Conservation (phyloP, 2,329 filamentous ascomycete genomes). For the Colletotrichum karsti region DNA sequence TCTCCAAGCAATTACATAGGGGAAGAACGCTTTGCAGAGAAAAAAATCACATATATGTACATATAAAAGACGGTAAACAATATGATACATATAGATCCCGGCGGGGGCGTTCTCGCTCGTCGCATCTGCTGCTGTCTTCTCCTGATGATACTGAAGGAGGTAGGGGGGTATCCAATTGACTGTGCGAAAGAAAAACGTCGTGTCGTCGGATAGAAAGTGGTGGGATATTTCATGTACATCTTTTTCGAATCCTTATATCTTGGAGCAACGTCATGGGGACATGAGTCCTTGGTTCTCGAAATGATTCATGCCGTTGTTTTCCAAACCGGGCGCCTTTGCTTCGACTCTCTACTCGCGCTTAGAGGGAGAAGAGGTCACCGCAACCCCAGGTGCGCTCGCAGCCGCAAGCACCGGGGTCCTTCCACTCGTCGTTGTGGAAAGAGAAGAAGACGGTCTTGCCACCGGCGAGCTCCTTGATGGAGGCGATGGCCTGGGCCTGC, state of each 20-base stretch:
- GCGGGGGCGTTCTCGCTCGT: neutral
- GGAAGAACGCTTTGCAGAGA: neutral
- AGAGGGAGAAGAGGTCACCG: slow-evolving; percentile 53
- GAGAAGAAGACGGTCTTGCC: slow-evolving; percentile 82
- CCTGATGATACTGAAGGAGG: neutral
- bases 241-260: neutral
- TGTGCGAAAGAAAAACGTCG: neutral
- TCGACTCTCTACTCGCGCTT: slow-evolving; percentile 12
- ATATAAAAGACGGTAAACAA: neutral
- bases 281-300: neutral
- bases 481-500: slow-evolving; percentile 77
- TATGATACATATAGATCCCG: slow-evolving; percentile 5
- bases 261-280: neutral
- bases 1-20: neutral
- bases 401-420: slow-evolving; percentile 71
- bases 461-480: slow-evolving; percentile 73
- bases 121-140: neutral
- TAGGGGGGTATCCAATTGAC: slow-evolving; percentile 1
- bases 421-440: slow-evolving; percentile 84
- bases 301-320: no score
- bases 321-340: no score
- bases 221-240: slow-evolving; percentile 8
- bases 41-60: neutral
- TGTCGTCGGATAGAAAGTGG: neutral
- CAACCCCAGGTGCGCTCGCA: slow-evolving; percentile 88